Evolutionary conservation across 169 alveolate genomes (phyloP), one percentile per base, ranked within the genome.

Genomic region (Toxoplasma gondii): DNA sequence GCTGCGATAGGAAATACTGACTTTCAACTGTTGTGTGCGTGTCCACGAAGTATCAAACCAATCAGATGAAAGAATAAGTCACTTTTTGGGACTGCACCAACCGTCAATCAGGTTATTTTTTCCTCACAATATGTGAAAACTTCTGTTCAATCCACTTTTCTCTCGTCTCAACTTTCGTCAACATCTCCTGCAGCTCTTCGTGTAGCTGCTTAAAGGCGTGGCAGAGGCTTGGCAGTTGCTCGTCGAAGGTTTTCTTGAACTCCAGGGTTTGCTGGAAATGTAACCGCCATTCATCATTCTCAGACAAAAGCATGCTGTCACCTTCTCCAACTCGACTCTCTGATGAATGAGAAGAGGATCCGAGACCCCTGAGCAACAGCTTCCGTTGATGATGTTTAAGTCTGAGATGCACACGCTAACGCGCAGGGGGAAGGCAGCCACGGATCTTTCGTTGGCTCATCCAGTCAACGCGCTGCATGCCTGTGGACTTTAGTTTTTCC

Each of bases 361-460:
- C 78, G 78, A 64, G 34, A 34, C 45, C 87, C 41, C 39, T 39
- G 5, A 39, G 41, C 45, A n/a, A 2, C 29, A 34, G 87, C 29
- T 78, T 78, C 9, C 45, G 87, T 39, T 78, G 87, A 44, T 78
- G 87, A 34, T 78, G 87, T 44, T 78, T 22, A 12, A 78, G 45
- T 24, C 87, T 78, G 87, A 34, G 45, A 31, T 53, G 87, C 87
- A 78, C 87, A 34, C 87, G 87, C 87, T 78, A 44, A 78, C 45
- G 0, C 87, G 31, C 87, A 78, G 41, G 29, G 0, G 34, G 19
- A 34, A 70, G 83, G 0, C 58, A 49, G 22, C 58, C 58, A 49
- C 58, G 22, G 58, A 49, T 17, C 58, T 1, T 49, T 17, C 58
- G 58, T 9, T 17, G 58, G 58, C 58, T 49, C 16, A 49, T 49